phyloP scores from a whole-genome alignment of 768 basidiomycete genomes.

The Coprinellus aureogranulatus region DNA sequence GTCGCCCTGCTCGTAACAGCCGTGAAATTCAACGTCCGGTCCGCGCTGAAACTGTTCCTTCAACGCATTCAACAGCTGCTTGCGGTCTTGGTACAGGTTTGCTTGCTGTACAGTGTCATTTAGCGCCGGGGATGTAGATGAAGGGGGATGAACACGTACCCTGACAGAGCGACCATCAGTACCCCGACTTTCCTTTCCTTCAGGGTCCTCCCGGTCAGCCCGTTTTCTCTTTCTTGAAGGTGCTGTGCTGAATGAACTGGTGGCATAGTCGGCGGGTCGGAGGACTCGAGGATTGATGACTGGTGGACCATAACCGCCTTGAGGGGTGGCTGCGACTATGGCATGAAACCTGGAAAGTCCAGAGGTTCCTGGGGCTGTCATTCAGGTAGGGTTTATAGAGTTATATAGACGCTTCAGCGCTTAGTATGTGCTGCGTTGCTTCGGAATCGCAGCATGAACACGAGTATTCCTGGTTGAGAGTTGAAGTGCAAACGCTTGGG shows the following conservation, averaged over 20 bases:
- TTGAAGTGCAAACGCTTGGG: too few species aligned
- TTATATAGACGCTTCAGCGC: not conserved
- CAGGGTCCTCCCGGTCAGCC: not conserved
- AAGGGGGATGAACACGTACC: not conserved
- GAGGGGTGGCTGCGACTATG: constrained; percentile 29
- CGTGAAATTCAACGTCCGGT: constrained; percentile 41
- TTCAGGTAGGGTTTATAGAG: not conserved
- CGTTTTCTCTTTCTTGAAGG: constrained; percentile 8
- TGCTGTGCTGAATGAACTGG: not conserved
- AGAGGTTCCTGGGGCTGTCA: constrained; percentile 7
- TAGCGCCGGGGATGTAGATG: constrained; percentile 3
- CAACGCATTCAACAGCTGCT: constrained; percentile 32
- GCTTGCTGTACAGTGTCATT: constrained; percentile 21
- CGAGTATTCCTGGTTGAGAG: too few species aligned
- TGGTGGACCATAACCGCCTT: constrained; percentile 23
- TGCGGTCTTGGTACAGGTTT: constrained; percentile 25
- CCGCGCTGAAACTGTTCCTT: constrained; percentile 30
- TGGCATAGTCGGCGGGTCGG: constrained; percentile 16
- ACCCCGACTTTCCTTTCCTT: not conserved
- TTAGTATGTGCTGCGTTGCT: not conserved
- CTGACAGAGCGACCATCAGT: constrained; percentile 14
- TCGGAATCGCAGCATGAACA: not conserved
- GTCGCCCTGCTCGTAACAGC: constrained; percentile 34
- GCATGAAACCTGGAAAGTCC: constrained; percentile 31
- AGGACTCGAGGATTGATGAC: constrained; percentile 13